Conservation (phyloP, 306 rosid genomes). For the Glycine soja region DNA sequence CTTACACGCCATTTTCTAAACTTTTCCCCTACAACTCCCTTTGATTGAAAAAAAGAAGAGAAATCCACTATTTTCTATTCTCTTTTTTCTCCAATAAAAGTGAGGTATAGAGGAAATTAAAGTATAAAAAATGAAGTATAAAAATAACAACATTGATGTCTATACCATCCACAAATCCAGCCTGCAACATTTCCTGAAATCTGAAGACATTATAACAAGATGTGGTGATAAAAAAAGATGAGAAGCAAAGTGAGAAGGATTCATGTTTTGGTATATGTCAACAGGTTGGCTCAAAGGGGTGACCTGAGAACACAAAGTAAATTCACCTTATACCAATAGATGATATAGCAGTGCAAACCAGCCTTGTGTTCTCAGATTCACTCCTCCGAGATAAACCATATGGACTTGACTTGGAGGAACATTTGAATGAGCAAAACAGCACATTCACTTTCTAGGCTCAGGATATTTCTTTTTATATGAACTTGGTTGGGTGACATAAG, state of each 20-base stretch:
- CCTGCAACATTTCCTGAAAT: conserved; percentile 37
- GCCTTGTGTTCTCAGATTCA: conserved; percentile 52
- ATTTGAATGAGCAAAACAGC: background rate
- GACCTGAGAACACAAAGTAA: conserved; percentile 60
- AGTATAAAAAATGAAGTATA: conserved; percentile 32
- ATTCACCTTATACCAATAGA: conserved; percentile 6
- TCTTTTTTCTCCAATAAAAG: conserved; percentile 10
- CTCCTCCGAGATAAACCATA: conserved; percentile 54
- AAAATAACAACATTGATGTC: conserved; percentile 38
- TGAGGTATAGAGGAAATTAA: background rate
- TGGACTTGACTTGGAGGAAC: background rate
- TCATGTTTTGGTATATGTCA: background rate
- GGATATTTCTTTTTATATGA: conserved; percentile 13
- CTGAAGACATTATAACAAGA: background rate
- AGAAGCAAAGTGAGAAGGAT: background rate
- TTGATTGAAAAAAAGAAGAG: conserved; percentile 27
- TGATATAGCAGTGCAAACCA: conserved; percentile 5
- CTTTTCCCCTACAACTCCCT: conserved; percentile 49
- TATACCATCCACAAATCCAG: background rate
- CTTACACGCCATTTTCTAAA: conserved; percentile 24
- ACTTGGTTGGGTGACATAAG: background rate
- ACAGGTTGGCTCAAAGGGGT: conserved; percentile 53
- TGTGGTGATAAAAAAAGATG: background rate
- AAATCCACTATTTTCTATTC: background rate
- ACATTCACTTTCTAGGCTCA: background rate